Percentiles rank a stretch among this genome's conserved stretches.
phyloP scores from a whole-genome alignment of 257 asterid species.

The Solanum stenotomum region DNA sequence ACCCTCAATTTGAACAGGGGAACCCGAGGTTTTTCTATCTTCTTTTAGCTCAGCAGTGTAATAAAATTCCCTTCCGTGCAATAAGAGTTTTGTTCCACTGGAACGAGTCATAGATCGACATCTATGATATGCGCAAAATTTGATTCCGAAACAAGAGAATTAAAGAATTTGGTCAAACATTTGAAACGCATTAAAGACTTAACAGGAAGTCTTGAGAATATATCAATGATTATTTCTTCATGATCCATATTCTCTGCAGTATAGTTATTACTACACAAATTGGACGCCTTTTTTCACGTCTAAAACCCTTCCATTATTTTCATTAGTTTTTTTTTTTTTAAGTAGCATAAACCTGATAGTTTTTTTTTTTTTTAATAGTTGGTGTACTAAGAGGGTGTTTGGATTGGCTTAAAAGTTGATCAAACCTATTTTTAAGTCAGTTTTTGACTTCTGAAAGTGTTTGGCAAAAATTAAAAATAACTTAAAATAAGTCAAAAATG shows the following conservation, averaged over 20 bases:
- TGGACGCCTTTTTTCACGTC: neutral
- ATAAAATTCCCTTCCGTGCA: neutral
- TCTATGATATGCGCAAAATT: neutral
- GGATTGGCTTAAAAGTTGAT: too few relatives aligned
- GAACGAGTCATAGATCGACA: neutral
- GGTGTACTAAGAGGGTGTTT: too few relatives aligned
- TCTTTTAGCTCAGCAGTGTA: neutral
- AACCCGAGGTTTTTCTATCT: neutral
- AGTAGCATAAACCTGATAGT: too few relatives aligned
- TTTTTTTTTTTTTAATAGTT: too few relatives aligned
- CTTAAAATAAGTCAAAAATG: too few relatives aligned
- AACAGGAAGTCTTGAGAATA: too few relatives aligned
- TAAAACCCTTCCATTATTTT: neutral
- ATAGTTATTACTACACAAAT: neutral
- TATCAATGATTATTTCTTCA: neutral
- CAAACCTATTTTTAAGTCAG: too few relatives aligned
- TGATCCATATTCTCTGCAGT: neutral
- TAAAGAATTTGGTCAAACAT: neutral
- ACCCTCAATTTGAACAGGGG: neutral
- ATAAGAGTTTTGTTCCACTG: neutral
- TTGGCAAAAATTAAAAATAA: too few relatives aligned
- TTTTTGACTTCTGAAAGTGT: too few relatives aligned
- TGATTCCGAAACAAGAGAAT: neutral
- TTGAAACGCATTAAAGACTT: too few relatives aligned
- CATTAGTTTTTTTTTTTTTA: too few relatives aligned